Evolutionary conservation across 1,284 basidiomycete genomes (phyloP).

Genomic region (Ustilago nuda): DNA sequence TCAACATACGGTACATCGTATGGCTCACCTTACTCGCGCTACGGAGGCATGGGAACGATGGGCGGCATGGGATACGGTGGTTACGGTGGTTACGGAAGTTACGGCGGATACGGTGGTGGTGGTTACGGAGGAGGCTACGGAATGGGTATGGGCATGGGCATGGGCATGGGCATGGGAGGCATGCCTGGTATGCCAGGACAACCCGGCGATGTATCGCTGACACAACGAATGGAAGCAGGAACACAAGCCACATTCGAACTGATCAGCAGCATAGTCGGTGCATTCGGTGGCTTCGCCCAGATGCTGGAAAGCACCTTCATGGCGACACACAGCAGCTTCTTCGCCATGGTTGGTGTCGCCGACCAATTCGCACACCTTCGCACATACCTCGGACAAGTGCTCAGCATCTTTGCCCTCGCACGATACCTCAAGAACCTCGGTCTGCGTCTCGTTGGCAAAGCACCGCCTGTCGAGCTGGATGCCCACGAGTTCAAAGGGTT

Average conservation of each 20-base stretch:
- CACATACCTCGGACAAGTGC: constrained; percentile 90
- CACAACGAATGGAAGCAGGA: constrained; percentile 86
- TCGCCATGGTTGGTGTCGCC: constrained; percentile 97
- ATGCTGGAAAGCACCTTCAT: constrained; percentile 98
- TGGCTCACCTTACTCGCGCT: constrained; percentile 64
- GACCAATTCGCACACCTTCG: constrained; percentile 93
- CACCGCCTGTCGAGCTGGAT: constrained; percentile 61
- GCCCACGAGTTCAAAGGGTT: constrained; percentile 66
- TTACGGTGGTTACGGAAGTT: constrained; percentile 51
- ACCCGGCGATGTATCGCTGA: constrained; percentile 73
- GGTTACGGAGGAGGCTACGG: constrained; percentile 55
- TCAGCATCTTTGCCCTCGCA: constrained; percentile 86
- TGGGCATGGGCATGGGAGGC: constrained; percentile 60
- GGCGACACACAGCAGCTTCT: constrained; percentile 98
- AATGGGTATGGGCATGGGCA: constrained; percentile 55
- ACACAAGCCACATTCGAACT: constrained; percentile 94
- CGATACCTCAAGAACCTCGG: constrained; percentile 77
- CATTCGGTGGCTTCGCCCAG: constrained; percentile 94
- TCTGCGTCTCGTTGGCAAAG: constrained; percentile 56
- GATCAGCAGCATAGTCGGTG: constrained; percentile 92
- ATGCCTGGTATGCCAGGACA: constrained; percentile 60
- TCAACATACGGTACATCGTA: constrained; percentile 60
- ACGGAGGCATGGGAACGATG: constrained; percentile 56
- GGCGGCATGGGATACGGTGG: constrained; percentile 50
- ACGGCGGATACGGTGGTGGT: constrained; percentile 46